These are phyloP conservation scores for Pseudocercospora vitis DNA, from an alignment of 2,329 filamentous ascomycete species.

Conservation along the genomic window DNA sequence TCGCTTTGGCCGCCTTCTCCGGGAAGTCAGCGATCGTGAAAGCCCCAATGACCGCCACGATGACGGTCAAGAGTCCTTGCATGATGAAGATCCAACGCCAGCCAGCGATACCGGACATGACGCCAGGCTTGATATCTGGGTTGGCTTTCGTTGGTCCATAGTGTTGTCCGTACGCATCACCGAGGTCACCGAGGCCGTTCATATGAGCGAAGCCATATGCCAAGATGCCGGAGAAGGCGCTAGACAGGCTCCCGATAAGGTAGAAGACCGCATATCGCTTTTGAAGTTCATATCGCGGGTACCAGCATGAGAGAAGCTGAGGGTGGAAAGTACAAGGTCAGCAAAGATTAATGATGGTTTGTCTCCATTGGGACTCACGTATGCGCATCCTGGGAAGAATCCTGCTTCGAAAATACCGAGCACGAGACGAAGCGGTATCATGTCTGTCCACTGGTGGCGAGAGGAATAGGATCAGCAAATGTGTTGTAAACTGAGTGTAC, in stretches of 20 bases:
- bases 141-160: slow-evolving; percentile 35
- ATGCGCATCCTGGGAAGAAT: slow-evolving; percentile 57
- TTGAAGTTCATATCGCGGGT: slow-evolving; percentile 40
- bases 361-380: too few relatives aligned
- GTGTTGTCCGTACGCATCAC: slow-evolving; percentile 35
- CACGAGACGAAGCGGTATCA: slow-evolving; percentile 59
- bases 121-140: slow-evolving; percentile 26
- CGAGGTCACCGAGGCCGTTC: slow-evolving; percentile 49
- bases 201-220: slow-evolving; percentile 40
- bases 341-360: slow-evolving; percentile 37
- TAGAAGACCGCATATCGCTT: slow-evolving; percentile 50
- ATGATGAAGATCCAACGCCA: slow-evolving; percentile 51
- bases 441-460: slow-evolving; percentile 51
- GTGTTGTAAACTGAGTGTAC: too few relatives aligned
- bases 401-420: slow-evolving; percentile 62
- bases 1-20: slow-evolving; percentile 43
- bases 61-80: slow-evolving; percentile 44
- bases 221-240: slow-evolving; percentile 50
- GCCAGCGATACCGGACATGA: slow-evolving; percentile 42
- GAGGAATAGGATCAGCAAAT: too few relatives aligned
- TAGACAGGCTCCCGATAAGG: slow-evolving; percentile 50
- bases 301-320: slow-evolving; percentile 67
- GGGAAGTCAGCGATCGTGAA: slow-evolving; percentile 49
- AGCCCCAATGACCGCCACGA: slow-evolving; percentile 44
- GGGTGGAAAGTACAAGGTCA: slow-evolving; percentile 64